Base-by-base conservation (phyloP, 2,329 filamentous ascomycete species). In the Akanthomyces dipterigenus region DNA sequence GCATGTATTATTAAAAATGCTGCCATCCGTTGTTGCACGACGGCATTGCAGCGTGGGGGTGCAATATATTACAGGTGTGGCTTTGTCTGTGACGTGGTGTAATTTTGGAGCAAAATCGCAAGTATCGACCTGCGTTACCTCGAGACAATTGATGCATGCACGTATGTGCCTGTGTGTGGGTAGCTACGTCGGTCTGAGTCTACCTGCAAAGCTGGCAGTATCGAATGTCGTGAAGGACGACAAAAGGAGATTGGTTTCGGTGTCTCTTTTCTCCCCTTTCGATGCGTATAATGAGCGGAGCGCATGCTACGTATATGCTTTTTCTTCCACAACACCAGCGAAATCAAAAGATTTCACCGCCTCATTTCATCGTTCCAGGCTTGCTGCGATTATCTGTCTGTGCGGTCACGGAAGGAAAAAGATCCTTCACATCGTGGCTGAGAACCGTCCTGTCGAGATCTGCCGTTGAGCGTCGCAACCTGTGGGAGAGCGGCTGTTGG, bases 191-290 rank as follows among this genome's bases (percentile, higher is more conserved):
- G 31, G 26, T 18, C 18, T 34, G 40, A 34, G 26, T n/a, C 40
- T 8, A 14, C 12, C 51, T 55, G 51, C 54, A 56, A 28, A 42
- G 12, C n/a, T n/a, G 50, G 45, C 56, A 59, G 43, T 24, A 43
- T 59, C 56, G 56, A 38, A 40, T 31, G 14, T 24, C 48, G 55
- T 48, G 43, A 38, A 48, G 16, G 42, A 45, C 22, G 51, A 34
- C 54, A 11, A 18, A 57, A 57, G 28, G 18, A 40, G 54, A 34
- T 31, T 56, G 42, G 42, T 40, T 40, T 26, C 9, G 42, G 31
- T 58, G 45, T 43, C 55, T 58, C 55, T 58, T 58, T 58, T 50
- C 55, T 42, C 55, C 42, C 31, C n/a, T 20, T 50, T 3, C 26
- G 43, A 9, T 28, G 43, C 55, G 31, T 50, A 45, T 48, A 40